phyloP scores from a whole-genome alignment of 2,329 filamentous ascomycete genomes.

The Botrytis cinerea region DNA sequence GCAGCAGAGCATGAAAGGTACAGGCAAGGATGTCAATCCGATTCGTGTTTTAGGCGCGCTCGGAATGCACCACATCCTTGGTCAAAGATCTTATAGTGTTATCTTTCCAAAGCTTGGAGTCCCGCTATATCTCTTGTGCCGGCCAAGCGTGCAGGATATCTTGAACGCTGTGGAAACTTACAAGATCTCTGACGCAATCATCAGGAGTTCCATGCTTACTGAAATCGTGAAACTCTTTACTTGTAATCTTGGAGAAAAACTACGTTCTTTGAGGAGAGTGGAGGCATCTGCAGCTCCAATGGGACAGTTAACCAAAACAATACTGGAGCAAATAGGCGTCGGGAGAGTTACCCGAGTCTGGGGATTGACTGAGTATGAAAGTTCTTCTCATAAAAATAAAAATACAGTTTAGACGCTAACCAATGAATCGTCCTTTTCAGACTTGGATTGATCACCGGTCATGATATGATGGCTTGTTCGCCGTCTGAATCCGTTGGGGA shows the following conservation, averaged over 20 bases:
- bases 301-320: not conserved
- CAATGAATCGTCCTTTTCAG: not conserved
- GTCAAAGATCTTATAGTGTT: not conserved
- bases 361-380: conserved; percentile 12
- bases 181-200: not conserved
- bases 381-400: not conserved
- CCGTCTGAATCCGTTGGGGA: not conserved
- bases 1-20: not conserved
- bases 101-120: conserved; percentile 49
- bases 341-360: conserved; percentile 5
- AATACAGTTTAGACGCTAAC: not conserved
- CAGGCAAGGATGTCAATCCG: not conserved
- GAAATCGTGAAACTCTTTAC: not conserved
- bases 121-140: conserved; percentile 41
- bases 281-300: conserved; percentile 4
- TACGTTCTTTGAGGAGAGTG: not conserved
- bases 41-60: not conserved
- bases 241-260: not conserved
- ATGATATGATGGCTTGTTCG: not conserved
- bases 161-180: not conserved
- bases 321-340: not conserved
- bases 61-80: conserved; percentile 7
- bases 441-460: conserved; percentile 6
- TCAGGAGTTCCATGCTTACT: not conserved
- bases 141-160: not conserved